Evolutionary conservation across 352 stramenopile species (phyloP).

Genomic region (Aphanomyces astaci): DNA sequence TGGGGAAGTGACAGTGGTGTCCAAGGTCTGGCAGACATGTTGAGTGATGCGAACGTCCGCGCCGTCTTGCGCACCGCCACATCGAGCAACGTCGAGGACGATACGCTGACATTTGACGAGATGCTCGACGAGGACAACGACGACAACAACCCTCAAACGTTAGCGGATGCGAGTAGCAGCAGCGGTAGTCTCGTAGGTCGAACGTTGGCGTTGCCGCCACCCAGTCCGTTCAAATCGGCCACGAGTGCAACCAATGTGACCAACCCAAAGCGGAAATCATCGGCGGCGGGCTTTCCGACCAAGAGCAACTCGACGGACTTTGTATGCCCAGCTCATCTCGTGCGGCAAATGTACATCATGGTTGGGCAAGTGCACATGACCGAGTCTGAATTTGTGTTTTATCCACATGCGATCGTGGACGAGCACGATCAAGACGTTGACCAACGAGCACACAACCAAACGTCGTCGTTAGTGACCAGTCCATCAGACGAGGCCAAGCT

Average conservation of each 20-base stretch:
- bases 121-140: background rate
- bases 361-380: slow-evolving; percentile 52
- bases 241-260: background rate
- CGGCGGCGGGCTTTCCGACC: background rate
- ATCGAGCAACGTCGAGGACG: slow-evolving; percentile 15
- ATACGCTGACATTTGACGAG: slow-evolving; percentile 27
- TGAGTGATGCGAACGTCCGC: slow-evolving; percentile 12
- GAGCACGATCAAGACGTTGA: slow-evolving; percentile 44
- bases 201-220: slow-evolving; percentile 1
- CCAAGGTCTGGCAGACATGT: slow-evolving; percentile 29
- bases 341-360: slow-evolving; percentile 71
- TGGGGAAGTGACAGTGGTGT: slow-evolving; percentile 62
- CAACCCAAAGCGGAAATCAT: background rate
- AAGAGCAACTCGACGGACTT: slow-evolving; percentile 2
- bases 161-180: background rate
- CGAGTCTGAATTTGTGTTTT: slow-evolving; percentile 47
- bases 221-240: slow-evolving; percentile 12
- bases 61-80: slow-evolving; percentile 15
- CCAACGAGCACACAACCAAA: slow-evolving; percentile 14
- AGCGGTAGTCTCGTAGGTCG: slow-evolving; percentile 19
- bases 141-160: too few species aligned
- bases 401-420: slow-evolving; percentile 58
- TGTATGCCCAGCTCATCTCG: slow-evolving; percentile 47
- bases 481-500: slow-evolving; percentile 42
- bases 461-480: too few species aligned